Base-by-base conservation (phyloP, 208 protist species). In the Trypanosoma melophagium region DNA sequence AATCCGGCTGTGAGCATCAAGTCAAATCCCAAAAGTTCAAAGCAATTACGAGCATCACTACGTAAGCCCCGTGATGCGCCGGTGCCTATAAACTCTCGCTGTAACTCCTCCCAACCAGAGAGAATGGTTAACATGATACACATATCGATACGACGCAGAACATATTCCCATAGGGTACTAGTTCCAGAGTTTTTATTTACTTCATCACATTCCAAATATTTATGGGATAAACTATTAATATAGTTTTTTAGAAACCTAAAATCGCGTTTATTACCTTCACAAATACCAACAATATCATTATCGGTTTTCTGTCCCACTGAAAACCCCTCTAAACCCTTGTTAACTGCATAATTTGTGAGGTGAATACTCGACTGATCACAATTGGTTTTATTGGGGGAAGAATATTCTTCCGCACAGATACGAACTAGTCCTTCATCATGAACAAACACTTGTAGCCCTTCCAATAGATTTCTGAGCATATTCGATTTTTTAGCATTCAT, bases 21-120 rank as follows among this genome's bases (percentile, higher is more conserved):
- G 47, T 97, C 92, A 66, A 97, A 95, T 28, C 92, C 92, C 13
- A 97, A 80, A n/a, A 97, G 73, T 67, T 97, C 92, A 65, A 97
- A 97, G 72, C 89, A 95, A 47, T 76, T 77, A 19, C 65, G 66
- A 19, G 76, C 76, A 61, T 90, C 83, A n/a, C 71, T 79, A 16
- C 78, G 78, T 12, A 74, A 63, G 16, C 76, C 78, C 9, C 77
- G 76, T 16, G 69, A 53, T 14, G 79, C 84, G 7, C 83, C 83
- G 0, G 82, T 80, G 44, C 74, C 83, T n/a, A 80, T 64, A 60
- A 95, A 85, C 55, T 89, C 91, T 5, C 89, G 83, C 17, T 69
- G 79, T 40, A 98, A 77, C 52, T 82, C 71, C 28, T 87, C 79
- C 45, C 86, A 78, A 3, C 86, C 90, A 22, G 93, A 90, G 14